A percentile compares a stretch with the other conserved stretches of the same genome.
These are phyloP conservation scores for Pelargonium australe DNA, from an alignment of 441 rosid genomes.

Conservation along the genomic window DNA sequence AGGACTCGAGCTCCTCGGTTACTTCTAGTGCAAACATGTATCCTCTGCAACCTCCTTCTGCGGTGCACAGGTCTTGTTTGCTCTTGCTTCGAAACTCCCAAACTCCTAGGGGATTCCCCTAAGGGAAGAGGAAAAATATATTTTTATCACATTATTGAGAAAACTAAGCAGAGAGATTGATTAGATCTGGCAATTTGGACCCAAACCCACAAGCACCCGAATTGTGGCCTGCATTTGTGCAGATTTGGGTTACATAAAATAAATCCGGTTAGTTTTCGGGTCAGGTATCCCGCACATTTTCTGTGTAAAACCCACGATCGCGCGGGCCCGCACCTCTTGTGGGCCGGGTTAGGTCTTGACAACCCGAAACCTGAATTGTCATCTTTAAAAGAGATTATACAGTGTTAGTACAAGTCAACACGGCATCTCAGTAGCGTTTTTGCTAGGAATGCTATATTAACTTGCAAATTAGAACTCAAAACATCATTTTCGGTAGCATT, in stretches of 20 bases:
- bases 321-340: too few species aligned
- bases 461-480: not conserved
- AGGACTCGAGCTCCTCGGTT: conserved; percentile 60
- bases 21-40: conserved; percentile 79
- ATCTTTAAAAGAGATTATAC: conserved; percentile 1
- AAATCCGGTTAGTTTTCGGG: too few species aligned
- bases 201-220: too few species aligned
- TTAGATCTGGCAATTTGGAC: too few species aligned
- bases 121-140: not conserved
- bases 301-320: too few species aligned
- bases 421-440: not conserved
- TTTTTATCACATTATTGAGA: too few species aligned
- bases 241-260: too few species aligned
- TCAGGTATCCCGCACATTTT: conserved; percentile 9
- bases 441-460: not conserved
- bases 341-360: too few species aligned
- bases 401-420: not conserved
- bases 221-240: too few species aligned
- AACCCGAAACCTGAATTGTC: not conserved
- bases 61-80: conserved; percentile 28
- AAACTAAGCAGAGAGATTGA: too few species aligned
- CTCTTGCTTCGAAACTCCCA: conserved; percentile 92
- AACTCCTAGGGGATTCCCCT: conserved; percentile 65
- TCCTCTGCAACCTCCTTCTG: conserved; percentile 69
- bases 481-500: not conserved